Base-by-base conservation (phyloP, 129 eudicot genomes). In the Smallanthus sonchifolius region DNA sequence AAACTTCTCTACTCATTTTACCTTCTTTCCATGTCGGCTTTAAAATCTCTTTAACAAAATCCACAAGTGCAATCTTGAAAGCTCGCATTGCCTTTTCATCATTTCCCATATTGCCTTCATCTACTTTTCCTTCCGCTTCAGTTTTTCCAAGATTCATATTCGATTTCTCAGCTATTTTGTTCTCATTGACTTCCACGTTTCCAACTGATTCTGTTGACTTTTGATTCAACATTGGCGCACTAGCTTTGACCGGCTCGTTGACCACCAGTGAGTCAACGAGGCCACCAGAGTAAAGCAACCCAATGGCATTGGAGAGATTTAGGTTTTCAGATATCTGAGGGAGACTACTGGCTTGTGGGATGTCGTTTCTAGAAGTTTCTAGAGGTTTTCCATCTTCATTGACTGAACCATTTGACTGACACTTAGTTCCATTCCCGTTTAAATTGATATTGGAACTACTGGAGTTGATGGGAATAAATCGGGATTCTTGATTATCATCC, bases 1-100 rank as follows among this genome's bases (percentile, higher is more conserved):
- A 86, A 36, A 82, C 90, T 13, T 92, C 97, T 82, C 89, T 84
- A 81, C 90, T 83, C 89, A 92, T 82, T 15, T 77, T 83, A 60
- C 97, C 97, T 85, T 87, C 94, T 70, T 92, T 92, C 97, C 97
- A 92, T 10, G 78, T 75, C 4, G 97, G 97, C 70, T 92, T 92
- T 52, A 92, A 52, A 38, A 87, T 83, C 67, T 92, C 96, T 84
- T 92, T 92, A 37, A 92, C 96, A 82, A 83, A 82, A 56, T 92
- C 96, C 43, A 86, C 84, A 10, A 92, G 92, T 7, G 86, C 86
- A 65, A 80, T 72, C 71, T 89, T 92, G 62, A 92, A 92, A n/a
- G 74, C 15, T 17, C 96, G 81, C 78, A 84, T 85, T 16, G 75
- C 97, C 80, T 87, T 92, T 11, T 86, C 93, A 79, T 89, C 97